Base-by-base conservation (phyloP, 768 basidiomycete species). In the Pholiota molesta region DNA sequence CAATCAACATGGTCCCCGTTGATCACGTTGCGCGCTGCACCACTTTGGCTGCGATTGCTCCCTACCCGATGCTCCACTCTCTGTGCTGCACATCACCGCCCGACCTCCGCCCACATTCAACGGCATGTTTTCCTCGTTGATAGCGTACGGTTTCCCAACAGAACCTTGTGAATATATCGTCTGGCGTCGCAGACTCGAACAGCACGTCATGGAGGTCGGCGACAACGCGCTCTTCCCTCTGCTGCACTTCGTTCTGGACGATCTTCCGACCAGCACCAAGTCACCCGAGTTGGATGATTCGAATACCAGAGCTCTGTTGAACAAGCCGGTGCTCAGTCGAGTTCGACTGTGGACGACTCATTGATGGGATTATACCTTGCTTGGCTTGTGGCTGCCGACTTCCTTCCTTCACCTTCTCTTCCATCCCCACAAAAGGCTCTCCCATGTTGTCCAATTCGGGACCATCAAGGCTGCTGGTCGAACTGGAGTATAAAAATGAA, bases 211-310 rank as follows among this genome's bases (percentile, higher is more conserved):
- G 81, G 91, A 94, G 59, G 87, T 84, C 8, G 93, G 96, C 72
- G 97, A 99, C 74, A 99, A 99, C 66, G 97, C 97, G 1, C 82
- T 99, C 47, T 99, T 96, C 85, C 97, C 97, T 2, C 79, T 99
- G 10, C 84, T 99, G 17, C 97, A 99, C 75, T 98, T 98, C 67
- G 97, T 99, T 26, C 79, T 99, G 31, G 97, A 98, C 72, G 97
- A 99, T 74, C 81, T 99, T 19, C 97, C 97, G 5, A 97, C 96
- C 26, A 94, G 92, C 70, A 99, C 97, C 26, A 97, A 96, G 74
- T 87, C 95, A 0, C 93, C 97, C 2, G 90, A 92, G 64, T 79
- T 99, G 53, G 92, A 97, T 71, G 94, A 97, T 71, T 72, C 82
- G 21, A 97, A 97, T 72, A 96, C 94, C 17, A 75, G 75, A n/a